Conservation (phyloP, 2,329 filamentous ascomycete species). For the Diplodia mutila region DNA sequence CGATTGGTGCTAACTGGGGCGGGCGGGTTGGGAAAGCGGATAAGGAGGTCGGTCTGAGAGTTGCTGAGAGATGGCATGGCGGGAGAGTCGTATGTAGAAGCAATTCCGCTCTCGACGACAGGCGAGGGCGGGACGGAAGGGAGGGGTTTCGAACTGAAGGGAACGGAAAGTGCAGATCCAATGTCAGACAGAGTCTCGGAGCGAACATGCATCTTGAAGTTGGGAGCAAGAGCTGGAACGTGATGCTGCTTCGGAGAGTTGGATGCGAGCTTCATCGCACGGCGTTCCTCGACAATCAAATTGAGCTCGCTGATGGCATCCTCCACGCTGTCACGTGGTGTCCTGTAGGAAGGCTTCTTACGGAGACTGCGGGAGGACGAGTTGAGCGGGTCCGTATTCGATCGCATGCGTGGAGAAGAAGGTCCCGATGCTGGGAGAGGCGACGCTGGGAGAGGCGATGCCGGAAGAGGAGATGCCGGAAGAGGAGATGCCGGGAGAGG, state of each 20-base stretch:
- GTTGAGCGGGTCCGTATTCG: constrained; percentile 37
- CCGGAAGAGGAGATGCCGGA: not conserved
- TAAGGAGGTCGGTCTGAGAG: constrained; percentile 10
- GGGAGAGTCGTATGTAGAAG: constrained; percentile 7
- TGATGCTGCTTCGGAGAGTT: constrained; percentile 44
- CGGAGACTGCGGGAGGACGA: constrained; percentile 26
- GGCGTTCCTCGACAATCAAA: constrained; percentile 53
- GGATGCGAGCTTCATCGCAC: constrained; percentile 37
- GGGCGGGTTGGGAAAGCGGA: constrained; percentile 5
- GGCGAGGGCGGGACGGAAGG: constrained; percentile 10
- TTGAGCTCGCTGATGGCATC: constrained; percentile 53
- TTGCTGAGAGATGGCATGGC: constrained; percentile 1
- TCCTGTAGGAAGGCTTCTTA: constrained; percentile 43
- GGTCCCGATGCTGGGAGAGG: constrained; percentile 26
- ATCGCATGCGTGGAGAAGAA: constrained; percentile 36
- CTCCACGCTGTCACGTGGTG: constrained; percentile 46
- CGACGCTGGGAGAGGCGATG: not conserved
- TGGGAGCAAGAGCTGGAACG: constrained; percentile 52
- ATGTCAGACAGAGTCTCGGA: constrained; percentile 54
- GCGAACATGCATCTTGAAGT: constrained; percentile 50
- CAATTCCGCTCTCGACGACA: not conserved
- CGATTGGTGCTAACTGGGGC: not conserved
- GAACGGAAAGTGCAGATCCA: constrained; percentile 51
- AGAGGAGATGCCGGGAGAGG: not conserved
- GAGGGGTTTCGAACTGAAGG: constrained; percentile 31